These are phyloP conservation scores for Dictyostelium intermedium DNA, from an alignment of 78 protist species.

Conservation along the genomic window DNA sequence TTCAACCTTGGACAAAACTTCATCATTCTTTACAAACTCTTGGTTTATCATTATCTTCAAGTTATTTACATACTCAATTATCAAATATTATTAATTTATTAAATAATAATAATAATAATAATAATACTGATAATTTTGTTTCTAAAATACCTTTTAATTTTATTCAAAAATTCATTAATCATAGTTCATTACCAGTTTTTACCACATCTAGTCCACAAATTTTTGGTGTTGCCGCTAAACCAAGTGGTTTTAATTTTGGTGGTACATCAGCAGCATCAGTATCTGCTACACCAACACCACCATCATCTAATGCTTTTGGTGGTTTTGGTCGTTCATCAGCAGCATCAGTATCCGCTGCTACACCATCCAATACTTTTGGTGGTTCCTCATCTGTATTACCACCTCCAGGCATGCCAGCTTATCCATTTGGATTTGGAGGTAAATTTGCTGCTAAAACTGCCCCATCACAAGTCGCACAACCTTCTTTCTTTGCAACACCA, in stretches of 20 bases:
- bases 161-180: background rate
- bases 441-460: background rate
- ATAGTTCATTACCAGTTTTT: background rate
- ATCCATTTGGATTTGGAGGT: slow-evolving; percentile 15
- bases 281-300: no score
- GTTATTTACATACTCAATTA: background rate
- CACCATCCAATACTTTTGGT: no score
- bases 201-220: background rate
- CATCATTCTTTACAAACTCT: background rate
- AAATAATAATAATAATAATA: background rate
- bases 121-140: background rate
- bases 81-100: background rate
- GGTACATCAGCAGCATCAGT: no score
- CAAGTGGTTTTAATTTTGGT: no score
- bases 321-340: no score
- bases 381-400: background rate
- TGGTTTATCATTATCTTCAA: background rate
- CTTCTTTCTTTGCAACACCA: background rate
- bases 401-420: background rate
- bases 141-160: background rate
- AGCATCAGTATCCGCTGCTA: no score
- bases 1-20: background rate
- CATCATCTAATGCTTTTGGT: no score
- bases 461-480: background rate
- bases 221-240: no score